These are phyloP conservation scores for Carex sylvatica DNA, from an alignment of 202 grass and related monocot species.

Conservation along the genomic window DNA sequence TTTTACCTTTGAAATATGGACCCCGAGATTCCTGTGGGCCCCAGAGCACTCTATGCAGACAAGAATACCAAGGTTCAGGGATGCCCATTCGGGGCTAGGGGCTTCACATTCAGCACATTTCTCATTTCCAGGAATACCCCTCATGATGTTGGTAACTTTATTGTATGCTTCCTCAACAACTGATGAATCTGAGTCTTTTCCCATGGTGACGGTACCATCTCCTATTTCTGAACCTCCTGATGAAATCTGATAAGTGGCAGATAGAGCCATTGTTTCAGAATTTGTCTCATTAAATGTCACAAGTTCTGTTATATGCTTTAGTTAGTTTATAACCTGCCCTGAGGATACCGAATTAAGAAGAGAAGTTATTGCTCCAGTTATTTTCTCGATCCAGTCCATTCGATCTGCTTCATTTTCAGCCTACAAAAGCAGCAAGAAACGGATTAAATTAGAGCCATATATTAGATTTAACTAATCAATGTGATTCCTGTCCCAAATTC, in stretches of 20 bases:
- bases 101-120: slow-evolving; percentile 88
- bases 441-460: not conserved
- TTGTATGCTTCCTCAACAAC: slow-evolving; percentile 9
- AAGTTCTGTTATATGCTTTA: not conserved
- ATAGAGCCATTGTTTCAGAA: not conserved
- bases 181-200: slow-evolving; percentile 18
- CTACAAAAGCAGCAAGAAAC: slow-evolving; percentile 45
- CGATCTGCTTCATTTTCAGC: slow-evolving; percentile 94
- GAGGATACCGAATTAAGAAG: slow-evolving; percentile 77
- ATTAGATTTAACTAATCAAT: not conserved
- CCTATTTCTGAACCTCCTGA: slow-evolving; percentile 14
- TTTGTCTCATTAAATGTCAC: not conserved
- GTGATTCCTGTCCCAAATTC: not conserved
- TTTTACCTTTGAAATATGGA: slow-evolving; percentile 97
- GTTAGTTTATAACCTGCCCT: slow-evolving; percentile 56
- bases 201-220: slow-evolving; percentile 30
- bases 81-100: slow-evolving; percentile 90
- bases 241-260: slow-evolving; percentile 6
- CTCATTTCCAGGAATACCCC: slow-evolving; percentile 71
- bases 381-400: slow-evolving; percentile 99
- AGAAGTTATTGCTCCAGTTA: slow-evolving; percentile 94
- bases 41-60: slow-evolving; percentile 99
- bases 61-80: slow-evolving; percentile 89
- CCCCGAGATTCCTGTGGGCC: slow-evolving; percentile 93
- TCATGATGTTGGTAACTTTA: slow-evolving; percentile 39